Percentiles rank a stretch among this genome's conserved stretches.
Evolutionary conservation across 768 basidiomycete species (phyloP).

Genomic region (Suillus americanus): DNA sequence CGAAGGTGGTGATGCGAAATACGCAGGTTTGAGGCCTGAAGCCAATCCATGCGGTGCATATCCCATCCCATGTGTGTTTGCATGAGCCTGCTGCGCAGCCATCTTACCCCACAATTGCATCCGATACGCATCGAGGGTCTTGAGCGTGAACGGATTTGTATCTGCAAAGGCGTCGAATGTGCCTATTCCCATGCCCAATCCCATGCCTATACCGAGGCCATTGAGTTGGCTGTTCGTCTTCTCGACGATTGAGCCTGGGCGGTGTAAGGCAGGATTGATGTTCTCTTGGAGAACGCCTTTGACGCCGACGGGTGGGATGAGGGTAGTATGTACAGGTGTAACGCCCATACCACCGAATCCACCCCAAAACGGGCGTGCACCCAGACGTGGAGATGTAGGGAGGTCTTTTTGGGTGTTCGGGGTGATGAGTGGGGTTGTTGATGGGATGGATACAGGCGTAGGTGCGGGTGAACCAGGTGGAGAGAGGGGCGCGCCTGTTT

Average conservation of each 20-base stretch:
- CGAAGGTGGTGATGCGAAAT: slow-evolving; percentile 22
- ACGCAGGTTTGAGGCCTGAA: slow-evolving; percentile 38
- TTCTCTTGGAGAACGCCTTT: slow-evolving; percentile 25
- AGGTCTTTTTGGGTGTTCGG: slow-evolving; percentile 81
- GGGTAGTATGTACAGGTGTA: slow-evolving; percentile 82
- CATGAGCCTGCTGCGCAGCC: slow-evolving; percentile 63
- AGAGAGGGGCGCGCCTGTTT: neutral
- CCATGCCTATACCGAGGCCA: slow-evolving; percentile 23
- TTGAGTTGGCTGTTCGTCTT: slow-evolving; percentile 32
- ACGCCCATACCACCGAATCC: slow-evolving; percentile 68
- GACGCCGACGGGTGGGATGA: slow-evolving; percentile 55
- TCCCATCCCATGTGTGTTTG: slow-evolving; percentile 21
- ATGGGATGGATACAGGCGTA: slow-evolving; percentile 13
- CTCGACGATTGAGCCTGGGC: slow-evolving; percentile 23
- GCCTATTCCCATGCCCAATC: slow-evolving; percentile 24
- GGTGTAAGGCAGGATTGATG: slow-evolving; percentile 29
- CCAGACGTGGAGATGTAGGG: slow-evolving; percentile 58
- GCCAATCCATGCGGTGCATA: slow-evolving; percentile 28
- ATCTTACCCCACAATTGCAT: slow-evolving; percentile 94
- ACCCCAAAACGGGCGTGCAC: slow-evolving; percentile 72
- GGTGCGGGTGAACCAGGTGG: slow-evolving; percentile 22
- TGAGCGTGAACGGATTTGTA: slow-evolving; percentile 82
- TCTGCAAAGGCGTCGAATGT: slow-evolving; percentile 81
- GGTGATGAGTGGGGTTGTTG: slow-evolving; percentile 39
- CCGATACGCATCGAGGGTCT: slow-evolving; percentile 80